Evolutionary conservation across 345 rosid genomes (phyloP).

Genomic region (Balakata baccata): DNA sequence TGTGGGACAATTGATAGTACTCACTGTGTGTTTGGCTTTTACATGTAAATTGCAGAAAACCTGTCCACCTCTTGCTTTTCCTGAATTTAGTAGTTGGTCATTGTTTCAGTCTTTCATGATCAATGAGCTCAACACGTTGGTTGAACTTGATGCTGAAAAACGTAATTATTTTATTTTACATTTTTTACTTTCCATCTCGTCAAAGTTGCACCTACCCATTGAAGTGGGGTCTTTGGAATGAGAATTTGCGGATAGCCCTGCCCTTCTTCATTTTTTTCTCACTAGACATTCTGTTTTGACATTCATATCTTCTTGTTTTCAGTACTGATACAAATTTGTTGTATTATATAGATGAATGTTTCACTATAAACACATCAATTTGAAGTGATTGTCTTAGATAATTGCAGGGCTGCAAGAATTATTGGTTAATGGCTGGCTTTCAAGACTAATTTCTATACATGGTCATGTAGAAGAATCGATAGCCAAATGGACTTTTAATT

Average conservation of each 20-base stretch:
- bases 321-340: no score
- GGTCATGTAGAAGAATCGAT: slow-evolving; percentile 51
- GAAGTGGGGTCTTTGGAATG: neutral
- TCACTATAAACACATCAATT: neutral
- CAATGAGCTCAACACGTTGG: slow-evolving; percentile 40
- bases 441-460: slow-evolving; percentile 38
- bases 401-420: slow-evolving; percentile 61
- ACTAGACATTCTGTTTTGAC: neutral
- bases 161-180: slow-evolving; percentile 30
- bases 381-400: neutral
- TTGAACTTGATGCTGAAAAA: slow-evolving; percentile 42
- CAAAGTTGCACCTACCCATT: neutral
- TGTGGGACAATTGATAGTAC: slow-evolving; percentile 2
- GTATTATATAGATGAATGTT: no score
- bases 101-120: slow-evolving; percentile 52
- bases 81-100: slow-evolving; percentile 49
- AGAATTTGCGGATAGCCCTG: neutral
- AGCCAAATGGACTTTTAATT: slow-evolving; percentile 64
- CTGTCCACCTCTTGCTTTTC: slow-evolving; percentile 33
- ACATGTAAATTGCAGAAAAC: slow-evolving; percentile 45
- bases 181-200: neutral
- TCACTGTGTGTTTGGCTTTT: neutral
- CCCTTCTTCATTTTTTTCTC: neutral
- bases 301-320: neutral
- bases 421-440: slow-evolving; percentile 69